These are phyloP conservation scores for Lachancea thermotolerans DNA, from an alignment of 805 yeast genomes.

Conservation along the genomic window DNA sequence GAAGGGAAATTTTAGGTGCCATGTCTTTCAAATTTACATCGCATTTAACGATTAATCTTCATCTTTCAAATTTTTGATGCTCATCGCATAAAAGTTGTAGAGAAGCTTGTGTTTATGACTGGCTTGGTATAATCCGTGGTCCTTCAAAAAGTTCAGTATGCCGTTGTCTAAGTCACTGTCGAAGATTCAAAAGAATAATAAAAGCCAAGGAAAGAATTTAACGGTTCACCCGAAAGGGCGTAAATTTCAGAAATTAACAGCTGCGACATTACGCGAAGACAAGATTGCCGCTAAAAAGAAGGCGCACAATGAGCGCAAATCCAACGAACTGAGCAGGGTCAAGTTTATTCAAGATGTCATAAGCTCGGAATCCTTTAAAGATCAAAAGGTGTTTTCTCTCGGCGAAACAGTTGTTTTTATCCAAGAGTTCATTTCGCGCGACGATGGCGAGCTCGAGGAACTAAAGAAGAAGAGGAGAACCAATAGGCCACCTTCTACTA, in stretches of 20 bases:
- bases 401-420: slow-evolving; percentile 59
- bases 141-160: slow-evolving; percentile 14
- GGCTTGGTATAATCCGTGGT: not conserved
- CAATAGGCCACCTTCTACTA: slow-evolving; percentile 77
- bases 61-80: slow-evolving; percentile 11
- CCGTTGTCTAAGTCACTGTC: slow-evolving; percentile 31
- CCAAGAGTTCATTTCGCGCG: slow-evolving; percentile 56
- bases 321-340: slow-evolving; percentile 52
- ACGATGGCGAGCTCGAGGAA: slow-evolving; percentile 66
- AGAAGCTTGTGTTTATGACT: too few relatives aligned
- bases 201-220: slow-evolving; percentile 21
- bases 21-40: not conserved
- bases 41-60: not conserved
- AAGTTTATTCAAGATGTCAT: slow-evolving; percentile 57
- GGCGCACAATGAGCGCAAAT: slow-evolving; percentile 50
- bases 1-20: not conserved
- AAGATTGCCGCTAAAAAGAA: slow-evolving; percentile 57
- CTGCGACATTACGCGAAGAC: slow-evolving; percentile 81
- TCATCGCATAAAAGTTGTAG: slow-evolving; percentile 5
- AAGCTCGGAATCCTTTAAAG: slow-evolving; percentile 33
- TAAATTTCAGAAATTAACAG: slow-evolving; percentile 72
- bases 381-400: slow-evolving; percentile 39
- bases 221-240: slow-evolving; percentile 79
- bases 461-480: slow-evolving; percentile 62
- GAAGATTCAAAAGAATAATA: slow-evolving; percentile 28